These are phyloP conservation scores for Eucalyptus globulus DNA, from an alignment of 345 rosid species.

Conservation along the genomic window DNA sequence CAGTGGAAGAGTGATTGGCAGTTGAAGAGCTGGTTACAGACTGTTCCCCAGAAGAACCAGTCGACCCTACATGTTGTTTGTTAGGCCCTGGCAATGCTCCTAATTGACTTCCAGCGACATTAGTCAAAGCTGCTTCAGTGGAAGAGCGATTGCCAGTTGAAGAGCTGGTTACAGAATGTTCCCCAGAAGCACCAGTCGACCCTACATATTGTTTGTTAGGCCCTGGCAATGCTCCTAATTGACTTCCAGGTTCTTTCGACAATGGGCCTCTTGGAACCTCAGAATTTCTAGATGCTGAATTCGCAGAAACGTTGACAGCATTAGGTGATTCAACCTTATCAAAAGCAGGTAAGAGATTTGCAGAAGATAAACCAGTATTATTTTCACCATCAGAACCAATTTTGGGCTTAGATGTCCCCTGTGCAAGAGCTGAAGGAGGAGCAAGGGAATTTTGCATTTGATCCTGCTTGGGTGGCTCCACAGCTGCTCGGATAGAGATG, in stretches of 20 bases:
- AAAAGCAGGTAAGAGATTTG: conserved; percentile 6
- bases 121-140: conserved; percentile 7
- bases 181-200: conserved; percentile 3
- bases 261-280: conserved; percentile 20
- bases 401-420: conserved; percentile 42
- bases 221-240: neutral
- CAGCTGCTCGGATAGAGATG: conserved; percentile 9
- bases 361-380: conserved; percentile 6
- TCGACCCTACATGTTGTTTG: conserved; percentile 1
- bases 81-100: conserved; percentile 1
- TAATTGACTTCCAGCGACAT: conserved; percentile 7
- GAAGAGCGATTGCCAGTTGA: conserved; percentile 1
- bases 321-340: conserved; percentile 34
- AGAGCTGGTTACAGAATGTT: neutral
- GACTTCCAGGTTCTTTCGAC: conserved; percentile 20
- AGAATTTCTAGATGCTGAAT: conserved; percentile 20
- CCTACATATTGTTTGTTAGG: conserved; percentile 6
- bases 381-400: conserved; percentile 27
- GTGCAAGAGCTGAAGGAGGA: conserved; percentile 23
- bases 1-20: conserved; percentile 2
- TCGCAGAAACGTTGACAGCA: conserved; percentile 18
- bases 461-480: conserved; percentile 21
- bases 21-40: neutral
- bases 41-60: conserved; percentile 3
- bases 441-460: conserved; percentile 11